These are phyloP conservation scores for Boletus insuetus DNA, from an alignment of 768 basidiomycete genomes.

Conservation along the genomic window DNA sequence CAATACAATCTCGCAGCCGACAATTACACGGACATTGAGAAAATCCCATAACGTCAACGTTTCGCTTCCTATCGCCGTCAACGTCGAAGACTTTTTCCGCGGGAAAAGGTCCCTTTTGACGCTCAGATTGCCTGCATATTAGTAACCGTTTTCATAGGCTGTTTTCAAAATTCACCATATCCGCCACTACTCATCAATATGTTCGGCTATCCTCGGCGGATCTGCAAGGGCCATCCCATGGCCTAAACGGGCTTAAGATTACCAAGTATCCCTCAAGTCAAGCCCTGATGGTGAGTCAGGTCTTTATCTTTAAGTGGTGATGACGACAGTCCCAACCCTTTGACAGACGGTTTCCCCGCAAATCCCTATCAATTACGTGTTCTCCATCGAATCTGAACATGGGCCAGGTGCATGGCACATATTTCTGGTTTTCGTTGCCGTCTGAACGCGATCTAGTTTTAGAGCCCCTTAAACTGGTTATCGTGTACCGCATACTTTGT, in stretches of 20 bases:
- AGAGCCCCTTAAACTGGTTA: conserved; percentile 59
- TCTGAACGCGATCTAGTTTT: conserved; percentile 42
- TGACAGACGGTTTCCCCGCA: conserved; percentile 72
- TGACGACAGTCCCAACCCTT: background rate
- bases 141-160: conserved; percentile 47
- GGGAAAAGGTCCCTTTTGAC: conserved; percentile 56
- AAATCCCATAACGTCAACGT: conserved; percentile 58
- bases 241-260: conserved; percentile 51
- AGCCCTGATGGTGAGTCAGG: conserved; percentile 45
- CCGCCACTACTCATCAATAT: conserved; percentile 73
- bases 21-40: conserved; percentile 50
- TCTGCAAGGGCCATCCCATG: conserved; percentile 45
- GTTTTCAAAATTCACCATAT: conserved; percentile 88
- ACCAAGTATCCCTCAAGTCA: conserved; percentile 46
- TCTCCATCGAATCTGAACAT: conserved; percentile 63
- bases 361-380: conserved; percentile 77
- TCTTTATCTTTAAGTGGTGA: conserved; percentile 1
- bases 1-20: conserved; percentile 51
- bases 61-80: conserved; percentile 82
- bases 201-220: conserved; percentile 69
- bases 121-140: background rate
- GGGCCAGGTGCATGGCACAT: conserved; percentile 50
- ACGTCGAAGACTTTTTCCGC: conserved; percentile 96
- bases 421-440: conserved; percentile 4
- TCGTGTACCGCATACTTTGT: conserved; percentile 76